Evolutionary conservation across 2,329 filamentous ascomycete species (phyloP), one percentile per base, ranked within the genome.

Genomic region (Fusarium sp.): DNA sequence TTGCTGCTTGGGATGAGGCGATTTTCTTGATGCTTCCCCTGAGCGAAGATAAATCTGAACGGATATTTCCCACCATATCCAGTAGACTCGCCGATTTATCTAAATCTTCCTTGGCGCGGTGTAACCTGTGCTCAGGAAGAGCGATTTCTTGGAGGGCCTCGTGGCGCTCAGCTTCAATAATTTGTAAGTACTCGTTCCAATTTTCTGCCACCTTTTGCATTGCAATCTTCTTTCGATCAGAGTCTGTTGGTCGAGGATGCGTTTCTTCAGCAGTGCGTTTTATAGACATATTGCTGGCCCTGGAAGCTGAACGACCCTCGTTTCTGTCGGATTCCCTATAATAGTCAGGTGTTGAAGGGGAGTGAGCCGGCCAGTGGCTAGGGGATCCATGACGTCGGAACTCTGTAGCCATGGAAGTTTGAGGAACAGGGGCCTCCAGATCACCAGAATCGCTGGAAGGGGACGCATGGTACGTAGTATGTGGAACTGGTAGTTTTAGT

Each of bases 121-220:
- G 67, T 3, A 80, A 58, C 5, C 76, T 67, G 11, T 68, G 48
- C 23, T 78, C 72, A 46, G 81, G 75, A 8, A 59, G 58, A 12
- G 75, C 59, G 50, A 80, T 77, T 33, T 80, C 75, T n/a, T 27
- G 44, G 13, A 63, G 61, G 17, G 75, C 76, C 44, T 77, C 71
- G 10, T 64, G 42, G 15, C 68, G 75, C 49, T 81, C 80, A 27
- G 78, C 71, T 35, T 80, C 76, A 14, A 73, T 67, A 20, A 80
- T 74, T 23, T 70, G 66, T 14, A 82, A 71, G 44, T 77, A 81
- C 44, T 81, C 73, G 37, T 82, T 82, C 80, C 79, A 80, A 30
- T 75, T 69, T 7, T 76, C 59, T 33, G 78, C 78, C 27, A 81
- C 72, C 15, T 79, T 73, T 14, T 77, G 67, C 79, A 82, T 81